These are phyloP conservation scores for Glomus cerebriforme DNA, from an alignment of 192 early-diverging fungal genomes.

Conservation along the genomic window DNA sequence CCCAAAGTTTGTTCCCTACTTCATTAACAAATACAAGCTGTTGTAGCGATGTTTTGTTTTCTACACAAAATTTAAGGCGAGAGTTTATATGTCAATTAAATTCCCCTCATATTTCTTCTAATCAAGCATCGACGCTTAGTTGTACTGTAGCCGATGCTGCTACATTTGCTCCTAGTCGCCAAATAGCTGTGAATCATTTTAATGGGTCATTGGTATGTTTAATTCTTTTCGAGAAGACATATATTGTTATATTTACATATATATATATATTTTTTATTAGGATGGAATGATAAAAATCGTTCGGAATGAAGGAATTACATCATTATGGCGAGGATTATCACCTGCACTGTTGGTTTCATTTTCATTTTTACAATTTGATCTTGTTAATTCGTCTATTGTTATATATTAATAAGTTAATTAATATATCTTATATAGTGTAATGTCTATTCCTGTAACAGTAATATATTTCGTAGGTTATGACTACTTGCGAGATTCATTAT, in stretches of 20 bases:
- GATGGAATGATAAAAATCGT: conserved; percentile 79
- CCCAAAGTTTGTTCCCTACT: conserved; percentile 46
- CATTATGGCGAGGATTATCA: conserved; percentile 85
- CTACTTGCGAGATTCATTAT: conserved; percentile 62
- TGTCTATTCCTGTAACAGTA: conserved; percentile 88
- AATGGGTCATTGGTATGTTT: conserved; percentile 47
- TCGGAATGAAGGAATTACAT: conserved; percentile 73
- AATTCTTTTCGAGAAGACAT: conserved; percentile 36
- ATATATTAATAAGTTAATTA: neutral
- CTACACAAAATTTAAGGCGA: conserved; percentile 4
- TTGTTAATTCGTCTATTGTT: neutral
- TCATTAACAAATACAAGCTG: conserved; percentile 1
- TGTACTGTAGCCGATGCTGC: conserved; percentile 14
- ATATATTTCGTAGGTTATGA: conserved; percentile 98
- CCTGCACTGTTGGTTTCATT: conserved; percentile 64
- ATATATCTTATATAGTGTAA: conserved; percentile 43
- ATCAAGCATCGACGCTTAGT: conserved; percentile 7
- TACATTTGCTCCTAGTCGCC: conserved; percentile 31
- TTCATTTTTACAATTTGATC: neutral
- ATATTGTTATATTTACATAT: conserved; percentile 21
- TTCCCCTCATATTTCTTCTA: neutral
- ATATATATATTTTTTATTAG: conserved; percentile 32
- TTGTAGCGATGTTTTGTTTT: conserved; percentile 23
- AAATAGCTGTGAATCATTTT: conserved; percentile 39
- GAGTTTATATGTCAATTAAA: conserved; percentile 6